phyloP scores from a whole-genome alignment of 148 eudicot species.

The Spergularia marina region DNA sequence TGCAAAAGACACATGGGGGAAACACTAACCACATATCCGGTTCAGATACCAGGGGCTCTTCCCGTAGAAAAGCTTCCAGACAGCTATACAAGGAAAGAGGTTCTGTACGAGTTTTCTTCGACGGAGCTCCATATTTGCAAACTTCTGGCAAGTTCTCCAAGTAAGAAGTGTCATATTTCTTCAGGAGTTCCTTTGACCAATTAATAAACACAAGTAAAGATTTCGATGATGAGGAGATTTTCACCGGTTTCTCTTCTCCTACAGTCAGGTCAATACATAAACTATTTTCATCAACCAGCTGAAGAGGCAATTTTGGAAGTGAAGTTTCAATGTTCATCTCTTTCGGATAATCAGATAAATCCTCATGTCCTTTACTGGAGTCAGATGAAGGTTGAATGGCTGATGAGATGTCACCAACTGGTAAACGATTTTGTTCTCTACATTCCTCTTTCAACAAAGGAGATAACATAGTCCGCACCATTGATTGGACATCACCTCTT shows the following conservation, averaged over 20 bases:
- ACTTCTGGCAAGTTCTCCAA: conserved; percentile 90
- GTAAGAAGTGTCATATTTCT: conserved; percentile 61
- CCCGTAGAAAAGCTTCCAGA: conserved; percentile 93
- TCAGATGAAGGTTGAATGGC: conserved; percentile 33
- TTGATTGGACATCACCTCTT: conserved; percentile 76
- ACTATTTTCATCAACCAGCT: conserved; percentile 87
- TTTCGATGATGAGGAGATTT: conserved; percentile 58
- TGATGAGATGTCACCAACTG: conserved; percentile 31
- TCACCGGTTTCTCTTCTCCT: conserved; percentile 73
- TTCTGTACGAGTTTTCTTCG: conserved; percentile 84
- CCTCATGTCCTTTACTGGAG: conserved; percentile 31
- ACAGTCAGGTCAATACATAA: conserved; percentile 72
- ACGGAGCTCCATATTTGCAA: conserved; percentile 56
- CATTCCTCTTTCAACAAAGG: conserved; percentile 57
- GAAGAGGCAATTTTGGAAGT: conserved; percentile 61
- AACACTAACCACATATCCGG: conserved; percentile 90
- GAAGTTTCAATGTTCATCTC: conserved; percentile 32
- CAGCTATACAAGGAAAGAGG: conserved; percentile 93
- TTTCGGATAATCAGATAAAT: conserved; percentile 28
- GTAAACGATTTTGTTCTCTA: conserved; percentile 28
- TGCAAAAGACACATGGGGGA: conserved; percentile 12
- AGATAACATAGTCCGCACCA: conserved; percentile 72
- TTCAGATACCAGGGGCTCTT: conserved; percentile 96
- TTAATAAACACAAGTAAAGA: conserved; percentile 74
- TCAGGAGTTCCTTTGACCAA: conserved; percentile 85